These are phyloP conservation scores for Leishmania lainsoni DNA, from an alignment of 208 protist genomes.

Conservation along the genomic window DNA sequence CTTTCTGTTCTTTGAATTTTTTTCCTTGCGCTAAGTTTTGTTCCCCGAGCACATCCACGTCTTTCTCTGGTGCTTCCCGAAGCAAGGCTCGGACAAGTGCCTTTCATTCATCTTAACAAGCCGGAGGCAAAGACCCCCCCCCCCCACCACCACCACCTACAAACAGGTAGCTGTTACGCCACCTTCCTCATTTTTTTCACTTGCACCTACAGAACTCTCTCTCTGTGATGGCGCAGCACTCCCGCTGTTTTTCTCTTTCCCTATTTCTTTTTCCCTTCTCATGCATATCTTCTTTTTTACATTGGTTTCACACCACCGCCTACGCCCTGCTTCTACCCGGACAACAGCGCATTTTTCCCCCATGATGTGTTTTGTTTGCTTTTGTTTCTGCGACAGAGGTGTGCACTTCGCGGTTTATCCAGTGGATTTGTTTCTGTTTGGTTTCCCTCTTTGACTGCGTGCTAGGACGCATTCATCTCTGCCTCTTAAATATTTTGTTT, in stretches of 20 bases:
- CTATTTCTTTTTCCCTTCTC: background rate
- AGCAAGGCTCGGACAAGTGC: background rate
- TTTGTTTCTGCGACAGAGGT: background rate
- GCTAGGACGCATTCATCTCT: background rate
- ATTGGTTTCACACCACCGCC: background rate
- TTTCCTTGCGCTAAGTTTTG: background rate
- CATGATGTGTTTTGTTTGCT: slow-evolving; percentile 9
- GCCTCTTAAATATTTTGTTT: background rate
- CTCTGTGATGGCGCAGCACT: background rate
- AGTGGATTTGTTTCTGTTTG: slow-evolving; percentile 5
- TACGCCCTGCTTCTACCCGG: background rate
- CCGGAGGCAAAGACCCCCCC: background rate
- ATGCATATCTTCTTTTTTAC: background rate
- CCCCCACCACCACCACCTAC: background rate
- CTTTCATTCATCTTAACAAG: background rate
- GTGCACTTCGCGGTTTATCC: background rate
- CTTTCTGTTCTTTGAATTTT: background rate
- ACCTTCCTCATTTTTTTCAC: background rate
- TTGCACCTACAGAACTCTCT: background rate
- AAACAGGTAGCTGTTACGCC: background rate
- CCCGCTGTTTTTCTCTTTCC: background rate
- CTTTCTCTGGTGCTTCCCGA: background rate
- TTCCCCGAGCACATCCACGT: background rate
- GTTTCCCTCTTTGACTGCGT: background rate
- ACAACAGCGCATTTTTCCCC: slow-evolving; percentile 8